Evolutionary conservation across 352 stramenopile genomes (phyloP), one percentile per base, ranked within the genome.

Genomic region (Pythium biforme): DNA sequence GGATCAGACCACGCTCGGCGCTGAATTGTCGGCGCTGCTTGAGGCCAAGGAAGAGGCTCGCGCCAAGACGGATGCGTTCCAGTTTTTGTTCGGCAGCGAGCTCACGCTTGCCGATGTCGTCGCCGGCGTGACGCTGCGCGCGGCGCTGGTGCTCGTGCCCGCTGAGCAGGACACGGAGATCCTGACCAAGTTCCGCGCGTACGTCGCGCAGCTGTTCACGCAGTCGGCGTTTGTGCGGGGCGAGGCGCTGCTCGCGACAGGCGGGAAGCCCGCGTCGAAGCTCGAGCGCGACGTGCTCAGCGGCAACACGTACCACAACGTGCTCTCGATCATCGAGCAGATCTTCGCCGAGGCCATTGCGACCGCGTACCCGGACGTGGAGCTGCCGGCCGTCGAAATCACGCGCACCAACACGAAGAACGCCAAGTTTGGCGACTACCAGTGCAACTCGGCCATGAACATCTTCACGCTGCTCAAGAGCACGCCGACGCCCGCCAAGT

Each of bases 371-470:
- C 86, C 86, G 9, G 73, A 73, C 4, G 41, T 93, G 27, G 53
- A 68, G 33, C 63, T 90, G 10, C 74, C 79, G 34, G 61, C 76
- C 20, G 81, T 92, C 39, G 77, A 88, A 34, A 72, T 93, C 31
- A 86, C 81, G 54, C 82, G 83, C 59, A 92, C 86, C 22, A 88
- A 86, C 62, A 60, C 71, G 4, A 93, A 93, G 72, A 93, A 90
- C 68, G 72, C 83, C 60, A 89, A 89, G 64, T 93, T 93, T 61
- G 86, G 86, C 47, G 97, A 99, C 79, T 99, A 98, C 82, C 97
- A 99, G 82, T 99, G 97, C 77, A 99, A 98, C 79, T 96, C 88
- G 27, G 91, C 96, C 59, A 99, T 99, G 97, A 77, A 85, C 41
- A 89, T 99, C 56, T 98, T 96, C 74, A 98, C 97, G 61, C 85